Base-by-base conservation (phyloP, 169 alveolate genomes). In the Toxoplasma gondii region DNA sequence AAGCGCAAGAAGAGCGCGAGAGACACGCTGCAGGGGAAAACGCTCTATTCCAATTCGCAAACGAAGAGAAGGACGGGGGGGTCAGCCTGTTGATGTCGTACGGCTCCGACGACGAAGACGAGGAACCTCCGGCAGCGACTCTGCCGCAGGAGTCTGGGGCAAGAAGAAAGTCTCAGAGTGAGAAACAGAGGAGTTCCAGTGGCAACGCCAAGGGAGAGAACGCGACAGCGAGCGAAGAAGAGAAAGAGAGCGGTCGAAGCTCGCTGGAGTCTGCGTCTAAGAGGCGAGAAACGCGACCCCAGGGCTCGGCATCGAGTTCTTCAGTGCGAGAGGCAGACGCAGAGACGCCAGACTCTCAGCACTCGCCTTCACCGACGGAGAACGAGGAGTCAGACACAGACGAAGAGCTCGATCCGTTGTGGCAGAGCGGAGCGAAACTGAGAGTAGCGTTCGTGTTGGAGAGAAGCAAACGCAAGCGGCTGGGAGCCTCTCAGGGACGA, bases 401-500 rank as follows among this genome's bases (percentile, higher is more conserved):
- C 9, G 64, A 82, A 4, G 90, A 82, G 90, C 53, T 44, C 31
- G 69, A 44, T 49, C 54, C 84, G 19, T 4, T 74, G 43, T 74
- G 84, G 84, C 84, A 74, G 43, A 74, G 84, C 84, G 84, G 84
- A 16, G n/a, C 22, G 84, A 74, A 36, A 12, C 44, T 74, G 84
- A 41, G 84, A 9, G 84, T 74, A 44, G 84, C 49, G n/a, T 74
- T 74, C 44, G 84, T n/a, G 16, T 36, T 74, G 84, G 43, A 36
- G 39, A 1, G 34, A 27, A 16, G 74, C 74, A 74, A 74, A 27
- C 44, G 38, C 27, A 74, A 74, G 74, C 74, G 34, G 24, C 74
- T 7, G 34, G 74, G 74, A 4, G 74, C n/a, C 74, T 1, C 29
- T 7, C 74, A 16, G 24, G 74, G 34, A 31, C 74, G 74, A 16